phyloP scores from a whole-genome alignment of 2,329 filamentous ascomycete genomes.

The Fusarium lyarnte region DNA sequence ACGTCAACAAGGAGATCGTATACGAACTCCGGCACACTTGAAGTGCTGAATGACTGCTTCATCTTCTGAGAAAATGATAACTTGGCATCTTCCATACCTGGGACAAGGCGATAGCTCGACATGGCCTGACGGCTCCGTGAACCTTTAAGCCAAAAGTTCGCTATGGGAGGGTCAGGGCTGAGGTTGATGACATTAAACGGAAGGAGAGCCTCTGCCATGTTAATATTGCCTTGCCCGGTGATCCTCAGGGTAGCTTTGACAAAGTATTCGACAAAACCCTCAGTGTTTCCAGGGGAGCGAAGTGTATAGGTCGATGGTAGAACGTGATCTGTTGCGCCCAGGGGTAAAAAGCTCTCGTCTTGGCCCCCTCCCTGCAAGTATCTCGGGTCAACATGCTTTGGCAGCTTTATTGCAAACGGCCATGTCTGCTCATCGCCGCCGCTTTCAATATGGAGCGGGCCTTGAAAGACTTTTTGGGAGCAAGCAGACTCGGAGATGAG shows the following conservation, averaged over 20 bases:
- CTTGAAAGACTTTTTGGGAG: conserved; percentile 31
- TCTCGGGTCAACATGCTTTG: conserved; percentile 22
- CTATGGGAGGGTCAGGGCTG: conserved; percentile 22
- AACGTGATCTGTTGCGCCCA: not conserved
- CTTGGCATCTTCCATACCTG: conserved; percentile 45
- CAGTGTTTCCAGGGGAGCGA: not conserved
- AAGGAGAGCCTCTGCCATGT: conserved; percentile 24
- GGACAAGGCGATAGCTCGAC: conserved; percentile 45
- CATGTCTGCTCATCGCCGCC: conserved; percentile 30
- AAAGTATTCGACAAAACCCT: conserved; percentile 47
- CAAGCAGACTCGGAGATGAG: conserved; percentile 27
- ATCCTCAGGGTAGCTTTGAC: conserved; percentile 44
- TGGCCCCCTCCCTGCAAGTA: not conserved
- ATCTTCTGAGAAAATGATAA: conserved; percentile 49
- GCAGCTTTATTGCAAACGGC: conserved; percentile 46
- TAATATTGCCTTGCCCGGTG: not conserved
- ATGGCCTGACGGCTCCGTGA: not conserved
- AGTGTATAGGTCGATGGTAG: conserved; percentile 17
- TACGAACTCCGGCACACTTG: conserved; percentile 48
- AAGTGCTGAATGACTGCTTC: conserved; percentile 47
- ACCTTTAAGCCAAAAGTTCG: conserved; percentile 17
- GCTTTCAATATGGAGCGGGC: conserved; percentile 42
- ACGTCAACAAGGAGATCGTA: conserved; percentile 42
- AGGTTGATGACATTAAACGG: conserved; percentile 37
- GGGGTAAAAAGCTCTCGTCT: conserved; percentile 3